Evolutionary conservation across 2,329 filamentous ascomycete genomes (phyloP).

Genomic region (Diplodia sapinea): DNA sequence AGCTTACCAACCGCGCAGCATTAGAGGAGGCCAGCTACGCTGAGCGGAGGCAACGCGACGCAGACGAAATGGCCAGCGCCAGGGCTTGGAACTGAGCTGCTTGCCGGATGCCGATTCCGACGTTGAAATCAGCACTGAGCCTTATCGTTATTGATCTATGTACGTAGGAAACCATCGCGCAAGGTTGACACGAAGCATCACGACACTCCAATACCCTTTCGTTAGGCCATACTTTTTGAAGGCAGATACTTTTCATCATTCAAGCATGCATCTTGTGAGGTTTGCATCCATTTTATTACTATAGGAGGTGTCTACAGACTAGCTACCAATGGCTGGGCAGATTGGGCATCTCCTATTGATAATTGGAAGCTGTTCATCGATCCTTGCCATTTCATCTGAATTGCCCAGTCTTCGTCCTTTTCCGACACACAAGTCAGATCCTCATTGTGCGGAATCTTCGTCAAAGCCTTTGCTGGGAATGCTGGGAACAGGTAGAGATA

Average conservation of each 20-base stretch:
- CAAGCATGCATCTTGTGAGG: background rate
- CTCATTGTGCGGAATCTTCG: background rate
- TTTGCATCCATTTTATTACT: background rate
- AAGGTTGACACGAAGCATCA: background rate
- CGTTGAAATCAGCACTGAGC: no score
- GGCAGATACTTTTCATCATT: background rate
- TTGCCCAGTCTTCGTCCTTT: background rate
- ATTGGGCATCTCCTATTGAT: background rate
- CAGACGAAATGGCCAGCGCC: conserved; percentile 66
- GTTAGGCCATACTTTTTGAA: background rate
- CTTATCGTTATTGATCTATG: background rate
- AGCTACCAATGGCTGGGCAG: background rate
- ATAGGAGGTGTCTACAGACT: background rate
- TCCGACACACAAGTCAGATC: background rate
- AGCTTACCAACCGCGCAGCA: conserved; percentile 71
- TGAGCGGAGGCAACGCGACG: conserved; percentile 69
- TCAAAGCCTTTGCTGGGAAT: background rate
- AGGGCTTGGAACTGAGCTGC: conserved; percentile 61
- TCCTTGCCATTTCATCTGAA: background rate
- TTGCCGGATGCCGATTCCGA: background rate
- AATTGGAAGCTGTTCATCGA: background rate
- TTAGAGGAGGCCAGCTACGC: conserved; percentile 71
- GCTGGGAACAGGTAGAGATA: background rate
- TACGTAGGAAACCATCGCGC: background rate
- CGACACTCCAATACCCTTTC: conserved; percentile 1